Evolutionary conservation across 768 basidiomycete genomes (phyloP).

Genomic region (Agaricus subrufescens): DNA sequence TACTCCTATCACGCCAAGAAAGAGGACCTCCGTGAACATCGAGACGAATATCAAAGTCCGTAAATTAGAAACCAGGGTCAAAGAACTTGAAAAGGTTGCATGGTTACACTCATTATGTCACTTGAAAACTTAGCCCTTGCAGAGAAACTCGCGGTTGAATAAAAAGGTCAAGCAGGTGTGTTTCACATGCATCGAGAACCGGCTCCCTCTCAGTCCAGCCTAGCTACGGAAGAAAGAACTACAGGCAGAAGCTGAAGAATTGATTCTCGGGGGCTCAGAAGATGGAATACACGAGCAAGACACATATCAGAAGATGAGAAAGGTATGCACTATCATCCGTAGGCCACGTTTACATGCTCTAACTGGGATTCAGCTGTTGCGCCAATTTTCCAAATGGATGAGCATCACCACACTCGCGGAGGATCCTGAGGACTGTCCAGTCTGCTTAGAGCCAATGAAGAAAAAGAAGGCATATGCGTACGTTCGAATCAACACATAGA

Average conservation of each 20-base stretch:
- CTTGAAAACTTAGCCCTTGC: not conserved
- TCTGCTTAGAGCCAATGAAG: constrained; percentile 31
- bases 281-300: constrained; percentile 25
- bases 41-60: constrained; percentile 5
- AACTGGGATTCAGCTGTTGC: constrained; percentile 28
- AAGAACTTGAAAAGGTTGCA: constrained; percentile 16
- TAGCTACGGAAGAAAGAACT: constrained; percentile 26
- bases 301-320: constrained; percentile 32
- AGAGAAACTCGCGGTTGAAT: constrained; percentile 18
- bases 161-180: constrained; percentile 21
- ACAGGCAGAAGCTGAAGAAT: constrained; percentile 31
- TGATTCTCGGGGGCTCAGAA: constrained; percentile 21
- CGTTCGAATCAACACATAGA: constrained; percentile 1
- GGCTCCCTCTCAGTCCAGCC: not conserved
- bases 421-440: constrained; percentile 29
- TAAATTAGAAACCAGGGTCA: constrained; percentile 3
- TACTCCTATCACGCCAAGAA: not conserved
- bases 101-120: not conserved
- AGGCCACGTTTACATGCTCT: not conserved
- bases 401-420: constrained; percentile 29
- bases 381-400: constrained; percentile 34
- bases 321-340: constrained; percentile 21
- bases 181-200: not conserved
- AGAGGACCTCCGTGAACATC: constrained; percentile 7
- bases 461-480: constrained; percentile 32